Conservation (phyloP, 2,329 filamentous ascomycete genomes). For the Aureobasidium leucospermi region DNA sequence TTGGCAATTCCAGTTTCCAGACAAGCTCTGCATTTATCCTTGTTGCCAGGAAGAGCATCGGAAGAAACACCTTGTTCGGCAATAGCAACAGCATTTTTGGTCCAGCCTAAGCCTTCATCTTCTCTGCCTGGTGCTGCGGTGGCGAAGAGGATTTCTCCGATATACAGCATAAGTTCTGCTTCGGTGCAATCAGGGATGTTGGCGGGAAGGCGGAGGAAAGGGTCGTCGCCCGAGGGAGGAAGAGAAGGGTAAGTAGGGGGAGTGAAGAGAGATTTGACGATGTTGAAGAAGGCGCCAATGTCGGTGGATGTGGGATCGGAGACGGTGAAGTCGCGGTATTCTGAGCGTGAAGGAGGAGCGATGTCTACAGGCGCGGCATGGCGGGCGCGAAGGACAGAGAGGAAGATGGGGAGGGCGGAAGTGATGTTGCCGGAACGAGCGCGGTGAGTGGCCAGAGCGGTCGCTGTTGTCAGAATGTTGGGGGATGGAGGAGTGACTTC, state of each 20-base stretch:
- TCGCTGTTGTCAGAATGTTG: constrained; percentile 70
- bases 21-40: constrained; percentile 66
- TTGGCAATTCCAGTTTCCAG: constrained; percentile 69
- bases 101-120: constrained; percentile 79
- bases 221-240: constrained; percentile 60
- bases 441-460: constrained; percentile 69
- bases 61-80: background rate
- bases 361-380: constrained; percentile 46
- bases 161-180: constrained; percentile 78
- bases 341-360: constrained; percentile 20
- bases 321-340: background rate
- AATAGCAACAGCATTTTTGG: constrained; percentile 29
- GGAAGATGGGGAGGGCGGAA: constrained; percentile 71
- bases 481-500: constrained; percentile 51
- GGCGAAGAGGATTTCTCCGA: constrained; percentile 86
- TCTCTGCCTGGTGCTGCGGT: constrained; percentile 43
- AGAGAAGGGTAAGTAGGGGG: constrained; percentile 55
- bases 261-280: constrained; percentile 28
- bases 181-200: constrained; percentile 65
- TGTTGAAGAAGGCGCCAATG: constrained; percentile 20
- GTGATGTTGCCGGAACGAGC: constrained; percentile 61
- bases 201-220: constrained; percentile 56
- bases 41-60: constrained; percentile 30
- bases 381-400: constrained; percentile 75
- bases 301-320: constrained; percentile 16